Conservation (phyloP, 306 rosid species). For the Begonia peltatifolia region DNA sequence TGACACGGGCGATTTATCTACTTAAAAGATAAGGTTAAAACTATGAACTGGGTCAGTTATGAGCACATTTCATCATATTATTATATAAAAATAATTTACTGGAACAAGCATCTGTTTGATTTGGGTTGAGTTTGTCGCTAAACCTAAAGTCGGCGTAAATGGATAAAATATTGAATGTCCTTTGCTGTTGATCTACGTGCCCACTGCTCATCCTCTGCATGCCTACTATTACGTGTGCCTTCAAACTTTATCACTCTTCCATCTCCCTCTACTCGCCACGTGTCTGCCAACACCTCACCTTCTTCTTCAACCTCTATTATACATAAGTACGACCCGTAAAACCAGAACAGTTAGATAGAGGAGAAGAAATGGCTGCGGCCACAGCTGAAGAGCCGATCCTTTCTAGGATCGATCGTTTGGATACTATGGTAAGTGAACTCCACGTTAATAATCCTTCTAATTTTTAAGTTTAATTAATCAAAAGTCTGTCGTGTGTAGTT, state of each 20-base stretch:
- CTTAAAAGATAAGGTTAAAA: no score
- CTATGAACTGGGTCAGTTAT: no score
- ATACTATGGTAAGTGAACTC: constrained; percentile 33
- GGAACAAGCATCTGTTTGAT: no score
- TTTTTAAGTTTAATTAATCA: not conserved
- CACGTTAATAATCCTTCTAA: not conserved
- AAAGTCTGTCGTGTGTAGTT: constrained; percentile 8
- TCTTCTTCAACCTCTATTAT: not conserved
- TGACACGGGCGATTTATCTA: no score
- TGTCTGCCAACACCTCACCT: constrained; percentile 2
- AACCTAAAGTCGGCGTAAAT: no score
- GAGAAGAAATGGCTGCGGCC: constrained; percentile 11
- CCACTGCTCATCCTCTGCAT: constrained; percentile 4
- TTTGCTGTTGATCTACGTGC: constrained; percentile 11
- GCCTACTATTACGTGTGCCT: not conserved
- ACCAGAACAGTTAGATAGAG: not conserved
- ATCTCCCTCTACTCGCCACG: not conserved
- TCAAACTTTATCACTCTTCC: not conserved
- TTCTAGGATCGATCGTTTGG: constrained; percentile 55
- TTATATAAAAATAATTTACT: no score
- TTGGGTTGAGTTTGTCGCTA: no score
- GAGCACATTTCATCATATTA: no score
- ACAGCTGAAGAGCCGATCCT: constrained; percentile 40
- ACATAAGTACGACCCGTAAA: not conserved
- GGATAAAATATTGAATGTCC: no score